Evolutionary conservation across 1,284 basidiomycete genomes (phyloP).

Genomic region (Anthracocystis setariae): DNA sequence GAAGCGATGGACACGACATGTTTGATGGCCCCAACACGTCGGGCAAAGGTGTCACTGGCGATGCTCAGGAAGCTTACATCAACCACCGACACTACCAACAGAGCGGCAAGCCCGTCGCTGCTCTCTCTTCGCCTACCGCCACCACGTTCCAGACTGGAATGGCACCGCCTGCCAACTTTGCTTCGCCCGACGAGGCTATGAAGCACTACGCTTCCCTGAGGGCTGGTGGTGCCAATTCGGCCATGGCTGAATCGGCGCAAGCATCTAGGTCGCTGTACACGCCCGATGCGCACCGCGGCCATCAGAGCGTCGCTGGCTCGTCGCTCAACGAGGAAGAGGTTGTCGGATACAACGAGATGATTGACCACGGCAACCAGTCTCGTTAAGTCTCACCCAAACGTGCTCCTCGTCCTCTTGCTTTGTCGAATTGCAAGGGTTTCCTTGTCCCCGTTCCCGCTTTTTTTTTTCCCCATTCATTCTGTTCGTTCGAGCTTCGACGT

Average conservation of each 20-base stretch:
- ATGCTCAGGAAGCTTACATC: slow-evolving; percentile 44
- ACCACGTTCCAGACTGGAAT: slow-evolving; percentile 53
- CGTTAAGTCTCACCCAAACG: slow-evolving; percentile 8
- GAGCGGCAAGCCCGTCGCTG: slow-evolving; percentile 2
- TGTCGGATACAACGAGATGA: slow-evolving; percentile 64
- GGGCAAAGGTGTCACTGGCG: slow-evolving; percentile 13
- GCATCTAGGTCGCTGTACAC: slow-evolving; percentile 56
- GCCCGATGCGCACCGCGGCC: slow-evolving; percentile 38
- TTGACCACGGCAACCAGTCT: slow-evolving; percentile 54
- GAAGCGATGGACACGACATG: slow-evolving; percentile 51
- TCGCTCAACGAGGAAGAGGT: slow-evolving; percentile 64
- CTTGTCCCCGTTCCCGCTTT: neutral
- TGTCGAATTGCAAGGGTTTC: neutral
- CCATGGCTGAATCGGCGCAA: slow-evolving; percentile 12
- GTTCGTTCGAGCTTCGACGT: neutral
- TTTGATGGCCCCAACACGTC: slow-evolving; percentile 24
- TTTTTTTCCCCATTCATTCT: neutral
- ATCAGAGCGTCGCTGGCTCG: slow-evolving; percentile 51
- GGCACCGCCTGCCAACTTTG: slow-evolving; percentile 54
- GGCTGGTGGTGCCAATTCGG: slow-evolving; percentile 23
- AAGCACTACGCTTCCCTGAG: slow-evolving; percentile 62
- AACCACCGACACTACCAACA: slow-evolving; percentile 48
- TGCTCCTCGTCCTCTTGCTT: too few species aligned
- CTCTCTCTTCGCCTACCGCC: slow-evolving; percentile 2
- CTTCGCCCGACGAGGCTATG: slow-evolving; percentile 61